Evolutionary conservation across 1,284 basidiomycete species (phyloP), one percentile per base, ranked within the genome.

Genomic region (Pseudozyma sp.): DNA sequence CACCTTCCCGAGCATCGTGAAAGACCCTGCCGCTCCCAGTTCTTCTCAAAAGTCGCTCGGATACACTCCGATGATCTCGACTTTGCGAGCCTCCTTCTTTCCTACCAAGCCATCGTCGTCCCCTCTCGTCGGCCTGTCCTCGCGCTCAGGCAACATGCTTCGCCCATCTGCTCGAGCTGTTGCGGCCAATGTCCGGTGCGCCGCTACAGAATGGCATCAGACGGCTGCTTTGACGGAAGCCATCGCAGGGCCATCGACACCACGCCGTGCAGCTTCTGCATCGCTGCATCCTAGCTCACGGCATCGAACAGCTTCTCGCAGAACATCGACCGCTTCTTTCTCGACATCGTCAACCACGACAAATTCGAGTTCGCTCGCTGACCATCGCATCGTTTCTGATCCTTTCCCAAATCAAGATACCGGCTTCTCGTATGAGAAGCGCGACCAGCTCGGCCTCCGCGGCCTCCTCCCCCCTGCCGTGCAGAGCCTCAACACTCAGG

Each of bases 401-500:
- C 66, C 70, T 13, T 72, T 65, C 35, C 44, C 50, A 5, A 72
- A 72, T 61, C 53, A 70, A 57, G 78, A 78, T 64, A 91, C 89
- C 3, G 92, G 89, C 14, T 94, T 94, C 83, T 89, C 89, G 0
- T 61, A 84, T 9, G 81, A 87, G 24, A 92, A 93, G 83, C 88
- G 92, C 53, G 87, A 89, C 63, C 87, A 86, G 1, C 91, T 94
- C 64, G 90, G 91, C 5, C 87, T 94, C 4, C 87, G 86, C 50
- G 92, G 92, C 33, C 85, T 91, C 30, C 85, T 89, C 2, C 92
- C 92, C 16, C 89, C 90, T 7, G 87, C 87, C 4, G 87, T 90
- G 55, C 80, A 83, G 59, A 64, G 66, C 34, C 58, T 81, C 46
- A 87, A 90, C 52, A 85, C 87, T 33, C 92, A 93, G 79, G 84